Conservation (phyloP, 139 green algal species). For the Coelastrella sp. region DNA sequence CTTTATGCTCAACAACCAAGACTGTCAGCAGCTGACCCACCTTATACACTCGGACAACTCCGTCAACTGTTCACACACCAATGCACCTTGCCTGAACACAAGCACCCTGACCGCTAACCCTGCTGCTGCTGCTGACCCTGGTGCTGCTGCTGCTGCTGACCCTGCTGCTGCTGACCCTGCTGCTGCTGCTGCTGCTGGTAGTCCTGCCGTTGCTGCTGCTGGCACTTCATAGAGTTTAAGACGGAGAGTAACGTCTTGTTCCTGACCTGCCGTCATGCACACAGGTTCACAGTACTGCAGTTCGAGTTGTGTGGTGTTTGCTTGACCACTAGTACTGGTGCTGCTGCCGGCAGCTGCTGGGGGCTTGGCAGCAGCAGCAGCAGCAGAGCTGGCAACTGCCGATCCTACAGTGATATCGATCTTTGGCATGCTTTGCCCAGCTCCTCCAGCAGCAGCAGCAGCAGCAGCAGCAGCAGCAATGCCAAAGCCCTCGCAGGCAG, state of each 20-base stretch:
- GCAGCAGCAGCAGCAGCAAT: too few species aligned
- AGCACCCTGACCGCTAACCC: background rate
- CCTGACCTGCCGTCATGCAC: background rate
- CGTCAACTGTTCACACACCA: background rate
- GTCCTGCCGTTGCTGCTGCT: too few species aligned
- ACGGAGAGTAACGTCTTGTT: background rate
- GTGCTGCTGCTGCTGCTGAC: background rate
- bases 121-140: too few species aligned
- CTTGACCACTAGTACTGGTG: background rate
- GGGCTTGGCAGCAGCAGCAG: background rate
- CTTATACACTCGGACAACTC: background rate
- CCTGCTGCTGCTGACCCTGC: background rate
- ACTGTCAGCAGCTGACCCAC: too few species aligned
- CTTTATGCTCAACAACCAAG: too few species aligned
- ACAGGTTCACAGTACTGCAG: background rate
- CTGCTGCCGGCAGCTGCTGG: background rate
- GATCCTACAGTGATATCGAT: background rate
- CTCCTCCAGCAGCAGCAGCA: background rate
- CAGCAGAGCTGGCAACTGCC: background rate
- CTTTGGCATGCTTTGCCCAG: too few species aligned
- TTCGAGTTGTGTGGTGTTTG: background rate
- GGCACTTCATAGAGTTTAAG: background rate
- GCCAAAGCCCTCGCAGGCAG: background rate
- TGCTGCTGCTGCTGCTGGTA: too few species aligned
- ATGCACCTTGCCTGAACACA: background rate